Evolutionary conservation across 1,139 yeast genomes (phyloP).

Genomic region (Sugiyamaella grinbergsii): DNA sequence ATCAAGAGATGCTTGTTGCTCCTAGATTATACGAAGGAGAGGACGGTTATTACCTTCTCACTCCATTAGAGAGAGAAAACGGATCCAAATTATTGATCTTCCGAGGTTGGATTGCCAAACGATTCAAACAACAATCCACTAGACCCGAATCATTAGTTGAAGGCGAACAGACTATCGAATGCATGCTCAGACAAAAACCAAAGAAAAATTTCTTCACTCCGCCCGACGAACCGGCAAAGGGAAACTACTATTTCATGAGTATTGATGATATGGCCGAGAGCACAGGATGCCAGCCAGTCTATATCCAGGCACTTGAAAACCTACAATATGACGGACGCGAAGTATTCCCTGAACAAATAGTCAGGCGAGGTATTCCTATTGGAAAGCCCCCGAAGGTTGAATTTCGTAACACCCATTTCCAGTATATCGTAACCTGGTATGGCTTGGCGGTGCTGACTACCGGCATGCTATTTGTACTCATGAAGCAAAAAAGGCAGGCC

Average conservation of each 20-base stretch:
- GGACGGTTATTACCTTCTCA: slow-evolving; percentile 76
- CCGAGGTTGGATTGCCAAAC: slow-evolving; percentile 90
- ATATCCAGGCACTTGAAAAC: slow-evolving; percentile 63
- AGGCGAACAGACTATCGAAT: slow-evolving; percentile 73
- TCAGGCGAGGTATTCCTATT: slow-evolving; percentile 84
- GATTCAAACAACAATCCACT: slow-evolving; percentile 62
- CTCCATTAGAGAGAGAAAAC: slow-evolving; percentile 76
- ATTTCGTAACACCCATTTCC: slow-evolving; percentile 85
- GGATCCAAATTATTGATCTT: slow-evolving; percentile 77
- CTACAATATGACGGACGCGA: slow-evolving; percentile 34
- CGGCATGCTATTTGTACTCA: slow-evolving; percentile 59
- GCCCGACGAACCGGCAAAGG: slow-evolving; percentile 71
- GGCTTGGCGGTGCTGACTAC: slow-evolving; percentile 75
- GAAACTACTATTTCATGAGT: slow-evolving; percentile 63
- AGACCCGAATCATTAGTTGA: slow-evolving; percentile 70
- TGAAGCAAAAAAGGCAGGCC: slow-evolving; percentile 39
- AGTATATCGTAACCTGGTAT: slow-evolving; percentile 93
- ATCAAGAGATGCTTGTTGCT: slow-evolving; percentile 88
- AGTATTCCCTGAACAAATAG: slow-evolving; percentile 39
- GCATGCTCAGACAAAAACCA: slow-evolving; percentile 74
- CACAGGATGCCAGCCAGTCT: slow-evolving; percentile 69
- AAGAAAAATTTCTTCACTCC: slow-evolving; percentile 70
- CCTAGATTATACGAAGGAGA: slow-evolving; percentile 79
- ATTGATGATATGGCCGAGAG: slow-evolving; percentile 76
- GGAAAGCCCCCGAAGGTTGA: slow-evolving; percentile 80